Evolutionary conservation across 2,329 filamentous ascomycete genomes (phyloP), one percentile per base, ranked within the genome.

Genomic region (Cryphonectria parasitica): DNA sequence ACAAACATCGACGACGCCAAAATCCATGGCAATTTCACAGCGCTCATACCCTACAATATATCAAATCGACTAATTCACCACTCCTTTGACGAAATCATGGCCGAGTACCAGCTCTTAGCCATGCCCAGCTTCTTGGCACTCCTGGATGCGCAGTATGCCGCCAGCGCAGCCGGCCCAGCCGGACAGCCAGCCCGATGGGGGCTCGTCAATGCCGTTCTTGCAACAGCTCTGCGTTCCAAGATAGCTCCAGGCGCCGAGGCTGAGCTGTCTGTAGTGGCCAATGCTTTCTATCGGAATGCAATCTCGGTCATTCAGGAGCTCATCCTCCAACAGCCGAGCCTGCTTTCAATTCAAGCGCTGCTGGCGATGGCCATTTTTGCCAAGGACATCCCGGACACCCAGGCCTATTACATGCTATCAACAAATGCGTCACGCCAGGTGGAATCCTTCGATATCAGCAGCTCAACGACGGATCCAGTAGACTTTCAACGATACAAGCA

Each of bases 351-450:
- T 15, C 74, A 73, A 45, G 72, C 75, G 28, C 56, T 74, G 43
- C 43, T 75, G 28, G 66, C 69, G 11, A 74, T 75, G 72, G 74
- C 75, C 11, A 41, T 76, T 1, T 74, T 75, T 52, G 72, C 73
- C 17, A 67, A 66, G 28, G 70, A 64, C 7, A 64, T 70, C 13
- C 56, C 69, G 22, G 70, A 74, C 31, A 11, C 31, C 1, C 67
- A 70, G 15, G 66, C 71, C 7, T 74, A 69, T 41, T n/a, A 68
- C n/a, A 73, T 74, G 73, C 65, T 75, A 17, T 62, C 56, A 11
- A 71, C 34, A 5, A 75, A 73, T 67, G 75, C 75, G 43, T 71
- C 65, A 8, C 67, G 63, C 31, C 72, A 75, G 68, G 63, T 87
- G 81, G 65, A 73, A 43, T 60, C 72, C 19, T 62, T 74, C 28